Evolutionary conservation across 768 basidiomycete species (phyloP), one percentile per base, ranked within the genome.

Genomic region (Kwoniella europaea): DNA sequence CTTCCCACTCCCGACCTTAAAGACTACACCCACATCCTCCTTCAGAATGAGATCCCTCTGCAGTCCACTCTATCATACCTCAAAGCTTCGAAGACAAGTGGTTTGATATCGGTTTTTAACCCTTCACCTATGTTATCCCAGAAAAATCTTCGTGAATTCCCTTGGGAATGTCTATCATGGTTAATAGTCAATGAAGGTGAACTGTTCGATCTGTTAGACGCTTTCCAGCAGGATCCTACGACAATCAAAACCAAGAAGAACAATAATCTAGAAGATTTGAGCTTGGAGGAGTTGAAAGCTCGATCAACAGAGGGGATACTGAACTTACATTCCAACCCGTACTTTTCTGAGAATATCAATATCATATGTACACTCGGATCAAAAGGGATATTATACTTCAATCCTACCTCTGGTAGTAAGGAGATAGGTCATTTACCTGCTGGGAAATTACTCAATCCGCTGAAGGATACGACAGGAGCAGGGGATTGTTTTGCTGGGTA

Each of bases 11-110:
- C 83, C 16, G 69, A 77, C 74, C 58, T 85, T 71, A 41, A 79
- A 79, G 62, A 76, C 4, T 74, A 72, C 63, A 75, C 82, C 35
- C 84, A 85, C 71, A 77, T 86, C 15, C 78, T 85, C 18, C 76
- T 85, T 0, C 85, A 86, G 50, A 86, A 86, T 65, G 86, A 86
- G 72, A 85, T 86, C 65, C 85, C 85, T 0, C 77, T 85, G 41
- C 35, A 69, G 2, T 74, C 77, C 22, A 84, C 84, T 18, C 53
- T 78, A 9, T 58, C 77, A 0, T 78, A 82, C 61, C 76, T 86
- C 54, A 20, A 27, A 4, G 42, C 67, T 3, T 78, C 81, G 0
- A 53, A 71, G 6, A 20, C 64, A 6, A 41, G 35, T 24, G 68
- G 73, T 3, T 22, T 84, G 4, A 76, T 65, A 9, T 82, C 83